Base-by-base conservation (phyloP, 2,329 filamentous ascomycete species). In the Colletotrichum agaves region DNA sequence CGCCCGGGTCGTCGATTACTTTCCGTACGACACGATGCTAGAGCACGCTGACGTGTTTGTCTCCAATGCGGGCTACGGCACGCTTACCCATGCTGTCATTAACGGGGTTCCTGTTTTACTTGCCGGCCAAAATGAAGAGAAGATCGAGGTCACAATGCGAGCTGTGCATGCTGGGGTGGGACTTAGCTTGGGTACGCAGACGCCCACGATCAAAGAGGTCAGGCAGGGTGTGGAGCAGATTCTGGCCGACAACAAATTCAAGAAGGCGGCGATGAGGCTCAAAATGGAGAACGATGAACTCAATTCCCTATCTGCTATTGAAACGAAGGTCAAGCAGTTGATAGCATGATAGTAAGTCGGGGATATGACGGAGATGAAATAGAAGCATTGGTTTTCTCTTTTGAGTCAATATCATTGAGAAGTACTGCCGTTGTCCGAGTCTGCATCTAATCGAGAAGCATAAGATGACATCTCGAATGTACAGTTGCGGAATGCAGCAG, bases 1-100 rank as follows among this genome's bases (percentile, higher is more conserved):
- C 70, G 76, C 78, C 1, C 76, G 79, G 12, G 77, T 84, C 3
- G 73, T 81, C 23, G 83, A 85, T 71, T 85, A 83, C 71, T 71
- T 87, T 4, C 78, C 83, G 2, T 86, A 85, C 71, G 82, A 86
- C 65, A 73, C 77, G 0, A 66, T 85, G 0, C 76, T 87, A 1
- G 78, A 80, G 4, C 66, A 83, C 72, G 75, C 77, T 27, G 82
- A 80, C 39, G 77, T 83, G 0, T 83, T 85, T 37, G 75, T 86
- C 17, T 79, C 78, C n/a, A 86, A 85, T 59, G 84, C 78, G 5
- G 83, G 84, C 2, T 86, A 83, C 63, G 83, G 83, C 5, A 82
- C 81, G 1, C 77, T 84, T 56, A 77, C 79, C 13, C 82, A 85
- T 64, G 78, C 78, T 5, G 73, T 85, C 2, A 75, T 78, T 21